Evolutionary conservation across 1,139 yeast species (phyloP).

Genomic region (Kurtzmaniella quercitrusa): DNA sequence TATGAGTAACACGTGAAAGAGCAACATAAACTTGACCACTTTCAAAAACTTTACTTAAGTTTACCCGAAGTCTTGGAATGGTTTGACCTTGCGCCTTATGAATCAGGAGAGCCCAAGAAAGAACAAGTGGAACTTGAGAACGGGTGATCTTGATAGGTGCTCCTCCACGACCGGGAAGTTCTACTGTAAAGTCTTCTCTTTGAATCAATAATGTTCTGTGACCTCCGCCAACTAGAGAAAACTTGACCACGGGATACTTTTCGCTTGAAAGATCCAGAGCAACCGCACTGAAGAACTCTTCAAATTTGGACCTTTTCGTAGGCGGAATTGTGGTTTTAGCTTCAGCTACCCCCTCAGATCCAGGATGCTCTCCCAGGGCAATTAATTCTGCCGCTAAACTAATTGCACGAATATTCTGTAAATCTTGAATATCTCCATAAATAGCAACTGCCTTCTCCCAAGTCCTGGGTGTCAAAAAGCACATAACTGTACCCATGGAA

Average conservation of each 20-base stretch:
- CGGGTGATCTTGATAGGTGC: conserved; percentile 57
- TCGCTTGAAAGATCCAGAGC: conserved; percentile 22
- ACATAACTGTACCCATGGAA: conserved; percentile 55
- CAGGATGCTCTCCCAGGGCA: conserved; percentile 18
- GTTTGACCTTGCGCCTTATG: conserved; percentile 95
- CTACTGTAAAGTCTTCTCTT: conserved; percentile 69
- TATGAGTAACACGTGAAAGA: conserved; percentile 78
- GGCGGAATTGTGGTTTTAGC: conserved; percentile 21
- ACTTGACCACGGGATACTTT: conserved; percentile 54
- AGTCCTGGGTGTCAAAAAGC: conserved; percentile 46
- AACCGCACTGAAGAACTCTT: conserved; percentile 31
- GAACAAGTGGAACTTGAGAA: conserved; percentile 65
- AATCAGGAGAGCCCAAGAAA: conserved; percentile 88
- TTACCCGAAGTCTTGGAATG: conserved; percentile 70
- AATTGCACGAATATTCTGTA: conserved; percentile 24
- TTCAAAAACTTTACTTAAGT: conserved; percentile 67
- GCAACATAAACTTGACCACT: conserved; percentile 91
- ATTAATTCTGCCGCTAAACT: conserved; percentile 20
- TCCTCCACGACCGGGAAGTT: conserved; percentile 26
- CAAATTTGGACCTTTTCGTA: conserved; percentile 23
- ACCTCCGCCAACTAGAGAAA: conserved; percentile 34
- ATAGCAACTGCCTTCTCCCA: conserved; percentile 26
- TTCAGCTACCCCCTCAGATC: conserved; percentile 45
- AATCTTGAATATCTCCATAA: conserved; percentile 19
- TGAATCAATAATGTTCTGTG: conserved; percentile 45